Evolutionary conservation across 78 protist genomes (phyloP), one percentile per base, ranked within the genome.

Genomic region (Dictyostelium brefeldianum): DNA sequence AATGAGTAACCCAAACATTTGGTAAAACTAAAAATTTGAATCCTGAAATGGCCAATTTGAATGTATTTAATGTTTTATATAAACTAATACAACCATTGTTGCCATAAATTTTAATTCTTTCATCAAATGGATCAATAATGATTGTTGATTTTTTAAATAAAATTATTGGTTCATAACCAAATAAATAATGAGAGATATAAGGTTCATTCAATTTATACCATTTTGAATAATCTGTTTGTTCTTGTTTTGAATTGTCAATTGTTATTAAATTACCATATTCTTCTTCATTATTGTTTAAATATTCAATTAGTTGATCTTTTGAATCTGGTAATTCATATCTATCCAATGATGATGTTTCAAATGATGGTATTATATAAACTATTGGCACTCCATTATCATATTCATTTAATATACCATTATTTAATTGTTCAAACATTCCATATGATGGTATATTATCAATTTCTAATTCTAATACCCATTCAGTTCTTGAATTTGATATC

Each of bases 261-360:
- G 18, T 22, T 7, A 41, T 70, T 41, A 6, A 12, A 31, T 70
- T 27, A 3, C 14, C 51, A 70, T 31, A n/a, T n/a, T n/a, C n/a
- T n/a, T n/a, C 51, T 12, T 70, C 25, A 36, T 17, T 17, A 11
- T 70, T 31, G 0, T 70, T 50, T 12, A 85, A 18, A 51, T 12
- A 17, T 36, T 46, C 17, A 9, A 82, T 4, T 14, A 85, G 62
- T 25, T 54, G 48, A 7, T 4, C 14, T 62, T 85, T 85, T 0
- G 59, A 22, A 59, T 85, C 92, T 36, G 91, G 91, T 54, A 83
- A 15, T 22, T 31, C 15, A 67, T 53, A 83, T 83, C 91, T 69
- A 12, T 25, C 7, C 6, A 83, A 48, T 75, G 89, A 22, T 51
- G 25, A 1, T 53, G 69, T 53, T 69, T 70, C 9, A 53, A 31